Evolutionary conservation across 345 rosid genomes (phyloP).

Genomic region (Eucalyptus coolabah): DNA sequence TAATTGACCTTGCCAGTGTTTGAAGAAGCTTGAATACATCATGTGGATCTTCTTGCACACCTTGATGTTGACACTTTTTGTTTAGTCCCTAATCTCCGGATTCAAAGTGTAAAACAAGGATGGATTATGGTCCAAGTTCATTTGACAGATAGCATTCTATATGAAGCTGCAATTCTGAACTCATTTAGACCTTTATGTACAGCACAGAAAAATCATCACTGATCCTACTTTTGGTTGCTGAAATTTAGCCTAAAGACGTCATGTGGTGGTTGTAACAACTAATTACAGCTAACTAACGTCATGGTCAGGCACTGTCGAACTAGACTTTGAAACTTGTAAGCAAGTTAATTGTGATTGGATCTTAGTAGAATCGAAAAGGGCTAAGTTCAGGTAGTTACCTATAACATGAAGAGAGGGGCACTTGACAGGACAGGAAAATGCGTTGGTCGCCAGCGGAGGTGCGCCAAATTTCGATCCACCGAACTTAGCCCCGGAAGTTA

Average conservation of each 20-base stretch:
- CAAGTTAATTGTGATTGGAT: neutral
- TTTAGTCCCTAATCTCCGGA: neutral
- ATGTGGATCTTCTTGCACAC: neutral
- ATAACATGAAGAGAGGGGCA: conserved; percentile 56
- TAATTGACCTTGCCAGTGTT: neutral
- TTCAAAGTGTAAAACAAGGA: neutral
- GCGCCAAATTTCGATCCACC: conserved; percentile 23
- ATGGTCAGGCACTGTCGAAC: neutral
- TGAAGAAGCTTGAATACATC: neutral
- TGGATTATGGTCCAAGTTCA: neutral
- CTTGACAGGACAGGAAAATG: conserved; percentile 32
- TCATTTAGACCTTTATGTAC: neutral
- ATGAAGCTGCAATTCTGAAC: neutral
- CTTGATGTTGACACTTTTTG: neutral
- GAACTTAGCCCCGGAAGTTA: conserved; percentile 30
- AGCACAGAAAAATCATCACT: neutral
- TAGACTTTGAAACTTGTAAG: neutral
- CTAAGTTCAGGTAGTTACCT: conserved; percentile 8
- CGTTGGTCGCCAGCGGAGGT: conserved; percentile 35
- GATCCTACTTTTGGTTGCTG: neutral
- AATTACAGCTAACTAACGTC: neutral
- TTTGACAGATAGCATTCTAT: neutral
- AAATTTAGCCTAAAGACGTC: neutral
- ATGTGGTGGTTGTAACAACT: neutral
- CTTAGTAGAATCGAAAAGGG: neutral